These are phyloP conservation scores for Tetrapisispora arboricola DNA, from an alignment of 805 yeast genomes.

Conservation along the genomic window DNA sequence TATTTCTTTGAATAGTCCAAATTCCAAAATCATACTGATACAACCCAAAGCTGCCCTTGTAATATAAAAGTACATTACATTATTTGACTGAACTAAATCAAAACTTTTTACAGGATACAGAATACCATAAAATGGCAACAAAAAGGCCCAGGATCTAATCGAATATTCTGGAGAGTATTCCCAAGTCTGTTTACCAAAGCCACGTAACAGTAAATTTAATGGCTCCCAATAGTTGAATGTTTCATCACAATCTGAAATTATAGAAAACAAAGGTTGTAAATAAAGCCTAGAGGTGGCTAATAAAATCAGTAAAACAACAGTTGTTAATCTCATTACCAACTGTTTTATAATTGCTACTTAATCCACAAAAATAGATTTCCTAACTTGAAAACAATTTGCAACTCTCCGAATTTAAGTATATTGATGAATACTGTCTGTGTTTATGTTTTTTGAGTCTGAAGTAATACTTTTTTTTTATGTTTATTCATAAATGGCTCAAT, in stretches of 20 bases:
- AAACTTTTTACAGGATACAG: constrained; percentile 17
- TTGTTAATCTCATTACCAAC: background rate
- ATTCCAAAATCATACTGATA: constrained; percentile 35
- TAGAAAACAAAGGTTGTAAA: constrained; percentile 37
- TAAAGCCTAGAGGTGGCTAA: constrained; percentile 19
- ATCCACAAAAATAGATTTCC: too few species aligned
- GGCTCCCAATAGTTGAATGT: constrained; percentile 94
- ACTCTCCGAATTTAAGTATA: too few species aligned
- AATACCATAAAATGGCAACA: constrained; percentile 35
- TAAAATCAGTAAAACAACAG: background rate
- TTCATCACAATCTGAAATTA: constrained; percentile 89
- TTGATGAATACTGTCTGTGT: too few species aligned
- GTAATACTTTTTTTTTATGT: too few species aligned
- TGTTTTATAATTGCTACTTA: too few species aligned
- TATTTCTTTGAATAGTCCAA: constrained; percentile 24
- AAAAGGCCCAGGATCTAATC: constrained; percentile 75
- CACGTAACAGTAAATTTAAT: constrained; percentile 60
- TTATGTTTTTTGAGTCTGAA: too few species aligned
- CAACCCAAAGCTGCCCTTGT: constrained; percentile 21
- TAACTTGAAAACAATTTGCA: too few species aligned
- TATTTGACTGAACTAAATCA: constrained; percentile 19
- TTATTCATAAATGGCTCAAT: too few species aligned
- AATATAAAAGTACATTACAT: constrained; percentile 19
- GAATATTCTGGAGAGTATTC: constrained; percentile 88
- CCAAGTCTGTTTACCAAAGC: constrained; percentile 93